Evolutionary conservation across 768 basidiomycete species (phyloP), one percentile per base, ranked within the genome.

Genomic region (Pluteus cervinus): DNA sequence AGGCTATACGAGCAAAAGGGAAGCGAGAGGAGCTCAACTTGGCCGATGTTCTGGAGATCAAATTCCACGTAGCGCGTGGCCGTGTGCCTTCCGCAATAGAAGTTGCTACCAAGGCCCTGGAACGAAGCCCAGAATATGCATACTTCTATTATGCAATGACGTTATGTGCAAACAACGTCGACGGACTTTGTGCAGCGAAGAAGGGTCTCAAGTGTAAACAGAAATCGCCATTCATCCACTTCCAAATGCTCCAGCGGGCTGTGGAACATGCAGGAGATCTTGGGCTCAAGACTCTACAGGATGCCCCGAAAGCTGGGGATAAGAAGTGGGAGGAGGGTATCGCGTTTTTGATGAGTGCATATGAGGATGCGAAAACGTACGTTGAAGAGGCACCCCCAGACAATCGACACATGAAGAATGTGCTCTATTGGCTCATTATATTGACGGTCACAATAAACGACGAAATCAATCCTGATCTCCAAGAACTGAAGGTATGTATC

Each of bases 21-120:
- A 55, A 53, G 9, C 50, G 64, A 0, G 47, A 47, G 4, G 73
- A 80, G 38, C 52, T 44, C 15, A 76, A 81, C 50, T 46, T 63
- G 10, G 81, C 80, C 0, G 79, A 82, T 49, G 75, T 83, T 43
- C 53, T 84, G 21, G 78, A 82, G 22, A 71, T 80, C 59, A 81
- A 83, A 50, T 75, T 56, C 50, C 46, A 52, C 37, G 69, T 81
- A 51, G 67, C 78, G 54, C 65, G 60, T 36, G 56, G 61, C 15
- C 68, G 70, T 20, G 56, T 75, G 22, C 51, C 61, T 4, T 70
- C 76, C 8, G 77, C 79, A 1, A 59, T 71, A 32, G 52, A 50
- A 10, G 47, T 68, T 5, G 78, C 76, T 1, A 61, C 65, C 40
- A 61, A 63, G 24, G 68, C 63, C 1, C 52, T 81, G 24, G 52